Conservation (phyloP, 164 flowering plant species). For the Cinnamomum micranthum region DNA sequence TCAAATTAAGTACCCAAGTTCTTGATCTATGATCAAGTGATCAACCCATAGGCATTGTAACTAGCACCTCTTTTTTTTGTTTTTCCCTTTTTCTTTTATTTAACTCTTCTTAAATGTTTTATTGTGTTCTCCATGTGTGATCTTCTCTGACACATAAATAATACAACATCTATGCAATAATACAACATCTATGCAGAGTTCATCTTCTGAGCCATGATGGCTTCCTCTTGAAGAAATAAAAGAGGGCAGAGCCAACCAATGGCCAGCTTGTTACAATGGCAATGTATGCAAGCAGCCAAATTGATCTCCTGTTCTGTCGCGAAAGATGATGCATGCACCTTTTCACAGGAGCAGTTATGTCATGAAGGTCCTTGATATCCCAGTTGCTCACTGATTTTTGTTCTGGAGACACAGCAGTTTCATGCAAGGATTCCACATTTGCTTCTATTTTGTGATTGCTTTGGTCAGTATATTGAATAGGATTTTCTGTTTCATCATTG, state of each 20-base stretch:
- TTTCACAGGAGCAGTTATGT: slow-evolving; percentile 24
- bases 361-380: slow-evolving; percentile 9
- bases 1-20: too few relatives aligned
- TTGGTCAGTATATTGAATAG: slow-evolving; percentile 1
- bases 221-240: slow-evolving; percentile 29
- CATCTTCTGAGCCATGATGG: slow-evolving; percentile 23
- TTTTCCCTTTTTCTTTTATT: too few relatives aligned
- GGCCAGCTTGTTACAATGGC: slow-evolving; percentile 54
- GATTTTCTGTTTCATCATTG: slow-evolving; percentile 9
- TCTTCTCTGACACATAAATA: not conserved
- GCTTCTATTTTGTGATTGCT: slow-evolving; percentile 6
- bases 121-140: too few relatives aligned
- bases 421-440: slow-evolving; percentile 8
- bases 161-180: not conserved
- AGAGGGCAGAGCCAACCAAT: slow-evolving; percentile 40
- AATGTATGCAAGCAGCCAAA: slow-evolving; percentile 48
- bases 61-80: too few relatives aligned
- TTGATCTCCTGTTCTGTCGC: slow-evolving; percentile 29
- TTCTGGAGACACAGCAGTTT: slow-evolving; percentile 11
- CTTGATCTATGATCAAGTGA: too few relatives aligned
- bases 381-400: slow-evolving; percentile 6
- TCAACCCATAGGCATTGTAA: too few relatives aligned
- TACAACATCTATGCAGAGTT: not conserved
- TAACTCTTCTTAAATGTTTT: too few relatives aligned
- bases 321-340: slow-evolving; percentile 37